Percentiles rank a stretch among this genome's conserved stretches.
Evolutionary conservation across 148 eudicot species (phyloP).

Genomic region (Persicaria tinctoria): DNA sequence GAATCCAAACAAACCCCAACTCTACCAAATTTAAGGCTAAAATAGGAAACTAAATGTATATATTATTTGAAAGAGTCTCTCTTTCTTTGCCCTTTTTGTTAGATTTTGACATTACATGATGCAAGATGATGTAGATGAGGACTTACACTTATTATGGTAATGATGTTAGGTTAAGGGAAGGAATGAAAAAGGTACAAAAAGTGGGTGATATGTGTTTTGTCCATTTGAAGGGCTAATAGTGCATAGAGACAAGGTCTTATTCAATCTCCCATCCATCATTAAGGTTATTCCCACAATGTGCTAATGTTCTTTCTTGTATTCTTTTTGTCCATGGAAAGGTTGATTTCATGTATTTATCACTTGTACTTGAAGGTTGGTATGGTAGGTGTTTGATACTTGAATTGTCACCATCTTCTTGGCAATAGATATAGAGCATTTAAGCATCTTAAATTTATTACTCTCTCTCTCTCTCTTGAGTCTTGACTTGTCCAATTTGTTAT

Average conservation of each 20-base stretch:
- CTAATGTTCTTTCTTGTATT: neutral
- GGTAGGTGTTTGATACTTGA: neutral
- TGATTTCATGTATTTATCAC: neutral
- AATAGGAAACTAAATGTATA: neutral
- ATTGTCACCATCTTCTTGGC: neutral
- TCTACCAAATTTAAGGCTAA: no score
- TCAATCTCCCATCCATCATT: neutral
- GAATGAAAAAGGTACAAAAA: neutral
- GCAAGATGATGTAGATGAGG: neutral
- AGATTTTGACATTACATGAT: conserved; percentile 9
- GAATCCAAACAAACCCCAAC: no score
- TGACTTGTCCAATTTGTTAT: neutral
- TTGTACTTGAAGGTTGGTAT: neutral
- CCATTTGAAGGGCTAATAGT: neutral
- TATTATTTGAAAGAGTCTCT: neutral
- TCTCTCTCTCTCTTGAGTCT: neutral
- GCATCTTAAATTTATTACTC: neutral
- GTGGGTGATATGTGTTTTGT: neutral
- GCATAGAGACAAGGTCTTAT: neutral
- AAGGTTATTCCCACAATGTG: neutral
- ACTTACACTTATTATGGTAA: neutral
- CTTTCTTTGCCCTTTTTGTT: neutral
- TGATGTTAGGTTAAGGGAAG: neutral
- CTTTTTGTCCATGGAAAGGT: neutral
- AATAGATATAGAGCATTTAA: neutral